Evolutionary conservation across 2,329 filamentous ascomycete species (phyloP), one percentile per base, ranked within the genome.

Genomic region (Xylaria sp.): DNA sequence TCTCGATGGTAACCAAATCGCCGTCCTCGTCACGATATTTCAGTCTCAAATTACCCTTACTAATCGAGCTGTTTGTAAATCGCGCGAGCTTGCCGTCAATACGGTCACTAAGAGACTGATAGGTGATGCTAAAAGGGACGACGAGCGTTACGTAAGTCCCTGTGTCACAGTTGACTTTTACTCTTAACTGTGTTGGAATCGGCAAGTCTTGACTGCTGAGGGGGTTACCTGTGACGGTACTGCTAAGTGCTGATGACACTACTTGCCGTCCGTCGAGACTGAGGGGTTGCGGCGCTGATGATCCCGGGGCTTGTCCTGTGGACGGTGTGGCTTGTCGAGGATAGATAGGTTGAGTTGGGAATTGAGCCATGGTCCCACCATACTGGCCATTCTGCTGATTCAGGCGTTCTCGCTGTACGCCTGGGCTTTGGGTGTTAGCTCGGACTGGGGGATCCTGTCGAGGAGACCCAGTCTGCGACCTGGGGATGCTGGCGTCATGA

Each of bases 91-190:
- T 99, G 31, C 94, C 93, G 76, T 99, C 96, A 73, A 99, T 97
- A 11, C 96, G 92, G 77, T 98, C 96, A 70, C 96, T 94, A 62
- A 99, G 85, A 27, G 93, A 96, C 72, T 96, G 93, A 80, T 96
- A 98, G 45, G 93, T 91, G 74, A 98, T 98, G 77, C 96, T 97
- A 80, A 93, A 96, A 36, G 93, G 92, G 47, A 97, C 96, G 11
- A 99, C 95, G n/a, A 99, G 86, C 0, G 95, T 97, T 66, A 97
- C 91, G 73, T 96, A 96, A 76, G 94, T 96, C 53, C 92, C 91
- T 51, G 80, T 82, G 66, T 96, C 93, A 76, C 93, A 96, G 76
- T 95, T 95, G 64, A 99, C 94, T 78, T 96, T 97, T 57, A 97
- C 94, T 81, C 97, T 98, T 58, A 99, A 86, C 76, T 98, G 96